Evolutionary conservation across 1,139 yeast species (phyloP).

Genomic region (Hanseniaspora sp.): DNA sequence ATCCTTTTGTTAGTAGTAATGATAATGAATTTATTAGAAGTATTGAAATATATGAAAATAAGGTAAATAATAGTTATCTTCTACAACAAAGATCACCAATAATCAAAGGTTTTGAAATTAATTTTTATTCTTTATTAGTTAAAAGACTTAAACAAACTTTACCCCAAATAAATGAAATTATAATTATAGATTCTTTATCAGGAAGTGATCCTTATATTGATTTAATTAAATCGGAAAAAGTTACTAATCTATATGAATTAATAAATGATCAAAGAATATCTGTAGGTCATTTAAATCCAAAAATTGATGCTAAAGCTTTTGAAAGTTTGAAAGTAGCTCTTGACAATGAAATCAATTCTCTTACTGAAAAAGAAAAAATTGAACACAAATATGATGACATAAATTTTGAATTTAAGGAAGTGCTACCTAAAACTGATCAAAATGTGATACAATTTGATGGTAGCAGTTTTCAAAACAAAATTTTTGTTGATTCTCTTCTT

Average conservation of each 20-base stretch:
- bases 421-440: slow-evolving; percentile 20
- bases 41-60: slow-evolving; percentile 46
- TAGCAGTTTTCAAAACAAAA: slow-evolving; percentile 22
- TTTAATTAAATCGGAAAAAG: slow-evolving; percentile 13
- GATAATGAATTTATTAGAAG: slow-evolving; percentile 40
- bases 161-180: slow-evolving; percentile 35
- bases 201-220: slow-evolving; percentile 36
- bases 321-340: not conserved
- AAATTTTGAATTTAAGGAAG: slow-evolving; percentile 15
- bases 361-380: not conserved
- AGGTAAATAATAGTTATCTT: slow-evolving; percentile 37
- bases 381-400: slow-evolving; percentile 7
- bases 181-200: slow-evolving; percentile 53
- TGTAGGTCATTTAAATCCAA: not conserved
- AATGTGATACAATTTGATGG: slow-evolving; percentile 23
- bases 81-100: slow-evolving; percentile 81
- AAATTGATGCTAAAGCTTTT: slow-evolving; percentile 1
- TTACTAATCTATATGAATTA: slow-evolving; percentile 3
- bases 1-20: slow-evolving; percentile 60
- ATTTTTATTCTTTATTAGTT: slow-evolving; percentile 42
- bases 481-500: slow-evolving; percentile 14
- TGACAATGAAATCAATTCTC: not conserved
- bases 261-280: slow-evolving; percentile 4
- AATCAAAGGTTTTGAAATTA: slow-evolving; percentile 47
- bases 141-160: slow-evolving; percentile 19